Conservation (phyloP, 2,329 filamentous ascomycete species). For the Colletotrichum phormii region DNA sequence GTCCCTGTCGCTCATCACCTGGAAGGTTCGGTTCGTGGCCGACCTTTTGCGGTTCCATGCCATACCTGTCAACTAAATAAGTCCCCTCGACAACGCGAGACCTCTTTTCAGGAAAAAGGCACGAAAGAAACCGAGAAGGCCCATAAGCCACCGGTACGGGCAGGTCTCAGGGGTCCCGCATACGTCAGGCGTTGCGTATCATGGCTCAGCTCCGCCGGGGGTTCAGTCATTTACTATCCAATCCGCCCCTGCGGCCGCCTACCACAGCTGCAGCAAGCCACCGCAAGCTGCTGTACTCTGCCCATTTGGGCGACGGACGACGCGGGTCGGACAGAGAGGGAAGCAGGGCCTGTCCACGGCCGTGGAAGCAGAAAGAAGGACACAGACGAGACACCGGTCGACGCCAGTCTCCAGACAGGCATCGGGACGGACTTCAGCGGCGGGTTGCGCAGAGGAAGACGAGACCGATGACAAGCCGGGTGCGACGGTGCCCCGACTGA, state of each 20-base stretch:
- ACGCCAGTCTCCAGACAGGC: slow-evolving; percentile 16
- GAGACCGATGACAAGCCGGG: slow-evolving; percentile 11
- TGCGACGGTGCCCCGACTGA: slow-evolving; percentile 12
- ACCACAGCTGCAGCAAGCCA: slow-evolving; percentile 28
- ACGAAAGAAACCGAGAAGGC: neutral
- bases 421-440: slow-evolving; percentile 21
- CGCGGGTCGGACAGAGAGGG: slow-evolving; percentile 17
- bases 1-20: slow-evolving; percentile 36
- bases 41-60: slow-evolving; percentile 2
- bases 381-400: slow-evolving; percentile 25
- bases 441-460: neutral
- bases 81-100: slow-evolving; percentile 30
- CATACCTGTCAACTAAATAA: neutral
- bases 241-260: slow-evolving; percentile 10
- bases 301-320: slow-evolving; percentile 23
- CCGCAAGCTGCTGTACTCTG: slow-evolving; percentile 21
- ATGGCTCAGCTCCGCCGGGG: slow-evolving; percentile 28
- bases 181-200: slow-evolving; percentile 29
- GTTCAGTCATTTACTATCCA: slow-evolving; percentile 20
- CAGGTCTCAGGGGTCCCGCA: slow-evolving; percentile 28
- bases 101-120: slow-evolving; percentile 1
- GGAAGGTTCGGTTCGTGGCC: slow-evolving; percentile 13
- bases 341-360: slow-evolving; percentile 18
- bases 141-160: neutral
- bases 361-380: slow-evolving; percentile 35